A percentile compares a stretch with the other conserved stretches of the same genome.
phyloP scores from a whole-genome alignment of 176 grass and related monocot genomes.

The Carex parvula region DNA sequence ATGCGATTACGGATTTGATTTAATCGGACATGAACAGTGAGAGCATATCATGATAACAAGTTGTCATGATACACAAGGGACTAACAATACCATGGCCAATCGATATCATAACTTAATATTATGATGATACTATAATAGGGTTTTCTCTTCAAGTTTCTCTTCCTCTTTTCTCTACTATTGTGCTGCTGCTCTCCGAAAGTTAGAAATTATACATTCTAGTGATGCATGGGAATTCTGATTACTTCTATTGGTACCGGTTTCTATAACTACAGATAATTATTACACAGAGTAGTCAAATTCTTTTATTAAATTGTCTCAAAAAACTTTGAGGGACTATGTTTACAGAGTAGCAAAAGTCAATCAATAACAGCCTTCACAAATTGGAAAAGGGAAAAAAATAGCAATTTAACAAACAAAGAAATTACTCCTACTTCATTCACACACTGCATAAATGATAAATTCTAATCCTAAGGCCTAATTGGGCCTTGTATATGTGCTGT shows the following conservation, averaged over 20 bases:
- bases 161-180: not conserved
- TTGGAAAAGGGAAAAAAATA: not conserved
- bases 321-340: not conserved
- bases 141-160: not conserved
- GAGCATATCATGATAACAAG: too few species aligned
- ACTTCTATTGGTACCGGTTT: not conserved
- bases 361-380: too few species aligned
- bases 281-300: not conserved
- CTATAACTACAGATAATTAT: not conserved
- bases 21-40: not conserved
- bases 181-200: too few species aligned
- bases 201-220: too few species aligned
- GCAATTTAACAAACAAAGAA: not conserved
- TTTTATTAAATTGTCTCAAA: not conserved
- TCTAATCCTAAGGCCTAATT: not conserved
- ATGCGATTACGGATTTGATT: not conserved
- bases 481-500: not conserved
- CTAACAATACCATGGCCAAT: too few species aligned
- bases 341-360: too few species aligned
- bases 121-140: not conserved
- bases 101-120: too few species aligned
- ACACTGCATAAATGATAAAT: not conserved
- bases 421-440: too few species aligned
- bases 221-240: not conserved
- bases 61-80: too few species aligned